Percentiles rank a stretch among this genome's conserved stretches.
phyloP scores from a whole-genome alignment of 768 basidiomycete genomes.

The Lentinula edodes region DNA sequence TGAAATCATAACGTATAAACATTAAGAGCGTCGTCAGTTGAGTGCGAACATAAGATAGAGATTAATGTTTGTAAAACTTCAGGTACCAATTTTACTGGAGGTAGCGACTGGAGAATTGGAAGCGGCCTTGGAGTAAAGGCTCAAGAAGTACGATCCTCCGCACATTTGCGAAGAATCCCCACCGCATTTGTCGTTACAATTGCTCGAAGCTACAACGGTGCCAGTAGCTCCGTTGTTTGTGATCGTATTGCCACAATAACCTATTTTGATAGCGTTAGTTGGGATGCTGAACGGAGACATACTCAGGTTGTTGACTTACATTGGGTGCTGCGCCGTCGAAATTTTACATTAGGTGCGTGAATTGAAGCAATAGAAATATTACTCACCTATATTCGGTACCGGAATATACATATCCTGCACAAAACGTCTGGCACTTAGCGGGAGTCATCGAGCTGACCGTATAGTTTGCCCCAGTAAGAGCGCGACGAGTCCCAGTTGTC shows the following conservation, averaged over 20 bases:
- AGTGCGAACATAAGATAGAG: too few relatives aligned
- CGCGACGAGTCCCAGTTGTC: slow-evolving; percentile 20
- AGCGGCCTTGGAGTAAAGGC: not conserved
- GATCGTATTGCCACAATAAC: slow-evolving; percentile 20
- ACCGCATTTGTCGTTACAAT: slow-evolving; percentile 13
- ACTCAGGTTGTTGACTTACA: not conserved
- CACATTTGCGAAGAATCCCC: slow-evolving; percentile 16
- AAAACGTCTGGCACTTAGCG: slow-evolving; percentile 23
- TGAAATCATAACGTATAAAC: too few relatives aligned
- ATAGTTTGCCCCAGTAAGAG: slow-evolving; percentile 23
- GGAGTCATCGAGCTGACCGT: slow-evolving; percentile 24
- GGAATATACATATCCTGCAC: slow-evolving; percentile 23
- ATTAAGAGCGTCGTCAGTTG: too few relatives aligned
- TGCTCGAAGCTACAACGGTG: slow-evolving; percentile 7
- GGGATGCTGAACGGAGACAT: not conserved
- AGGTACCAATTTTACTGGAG: not conserved
- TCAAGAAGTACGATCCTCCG: slow-evolving; percentile 12
- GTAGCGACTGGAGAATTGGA: not conserved
- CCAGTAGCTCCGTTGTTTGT: slow-evolving; percentile 21
- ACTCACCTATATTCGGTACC: slow-evolving; percentile 21
- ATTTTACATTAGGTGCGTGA: too few relatives aligned
- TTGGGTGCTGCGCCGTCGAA: not conserved
- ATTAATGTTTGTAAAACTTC: not conserved
- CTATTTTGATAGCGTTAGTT: not conserved
- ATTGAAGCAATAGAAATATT: too few relatives aligned